phyloP scores from a whole-genome alignment of 2,329 filamentous ascomycete species.

The Colletotrichum sp. region DNA sequence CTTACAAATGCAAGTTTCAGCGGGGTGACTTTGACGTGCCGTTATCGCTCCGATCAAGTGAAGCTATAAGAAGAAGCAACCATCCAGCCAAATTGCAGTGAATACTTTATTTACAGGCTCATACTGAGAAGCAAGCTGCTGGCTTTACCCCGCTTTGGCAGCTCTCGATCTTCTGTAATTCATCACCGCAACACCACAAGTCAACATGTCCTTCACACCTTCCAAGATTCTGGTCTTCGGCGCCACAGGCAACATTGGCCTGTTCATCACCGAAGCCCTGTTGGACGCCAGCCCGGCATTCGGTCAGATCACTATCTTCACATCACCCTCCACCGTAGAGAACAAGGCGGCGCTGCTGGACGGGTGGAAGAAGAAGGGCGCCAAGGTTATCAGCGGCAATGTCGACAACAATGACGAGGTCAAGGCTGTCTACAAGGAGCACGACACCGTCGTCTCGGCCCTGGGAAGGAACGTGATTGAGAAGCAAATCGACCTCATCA shows the following conservation, averaged over 20 bases:
- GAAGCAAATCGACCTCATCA: slow-evolving; percentile 66
- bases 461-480: slow-evolving; percentile 68
- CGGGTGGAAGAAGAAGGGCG: slow-evolving; percentile 25
- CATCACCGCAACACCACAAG: not conserved
- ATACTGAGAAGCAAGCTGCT: not conserved
- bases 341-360: slow-evolving; percentile 26
- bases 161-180: not conserved
- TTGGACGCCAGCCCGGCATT: slow-evolving; percentile 38
- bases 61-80: not conserved
- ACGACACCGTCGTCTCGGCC: slow-evolving; percentile 70
- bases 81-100: not conserved
- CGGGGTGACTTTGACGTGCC: not conserved
- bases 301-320: slow-evolving; percentile 39
- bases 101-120: not conserved
- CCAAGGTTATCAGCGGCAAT: slow-evolving; percentile 31
- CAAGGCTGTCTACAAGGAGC: slow-evolving; percentile 57
- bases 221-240: slow-evolving; percentile 32
- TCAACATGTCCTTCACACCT: slow-evolving; percentile 6
- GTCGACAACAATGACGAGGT: slow-evolving; percentile 51
- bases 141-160: not conserved
- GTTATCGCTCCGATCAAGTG: not conserved
- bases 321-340: not conserved
- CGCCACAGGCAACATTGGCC: slow-evolving; percentile 46
- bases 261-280: slow-evolving; percentile 44
- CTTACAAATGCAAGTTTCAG: slow-evolving; percentile 13